Percentiles rank a stretch among this genome's conserved stretches.
Evolutionary conservation across 1,284 basidiomycete species (phyloP).

Genomic region (Neotropicomus parvogracilis): DNA sequence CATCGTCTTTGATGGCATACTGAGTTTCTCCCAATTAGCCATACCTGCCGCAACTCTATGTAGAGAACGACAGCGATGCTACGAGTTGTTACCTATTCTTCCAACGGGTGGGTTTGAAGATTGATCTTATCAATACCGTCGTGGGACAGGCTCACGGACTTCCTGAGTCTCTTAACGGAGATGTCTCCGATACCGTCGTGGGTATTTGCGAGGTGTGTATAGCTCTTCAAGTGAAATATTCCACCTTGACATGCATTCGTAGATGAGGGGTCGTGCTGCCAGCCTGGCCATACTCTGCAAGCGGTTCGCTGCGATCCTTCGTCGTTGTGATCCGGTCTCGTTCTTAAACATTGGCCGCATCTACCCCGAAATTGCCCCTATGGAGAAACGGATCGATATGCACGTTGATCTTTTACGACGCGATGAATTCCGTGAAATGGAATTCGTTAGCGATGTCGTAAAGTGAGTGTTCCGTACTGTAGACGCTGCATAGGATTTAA

Average conservation of each 20-base stretch:
- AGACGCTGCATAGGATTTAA: not conserved
- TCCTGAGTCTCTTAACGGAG: conserved; percentile 76
- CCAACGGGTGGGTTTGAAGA: conserved; percentile 79
- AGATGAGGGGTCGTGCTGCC: conserved; percentile 81
- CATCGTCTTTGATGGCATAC: not conserved
- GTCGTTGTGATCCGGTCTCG: conserved; percentile 73
- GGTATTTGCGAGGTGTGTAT: conserved; percentile 81
- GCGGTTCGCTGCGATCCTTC: conserved; percentile 80
- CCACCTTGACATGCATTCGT: conserved; percentile 1
- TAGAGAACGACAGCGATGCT: conserved; percentile 83
- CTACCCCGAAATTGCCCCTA: conserved; percentile 77
- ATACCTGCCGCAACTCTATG: conserved; percentile 81
- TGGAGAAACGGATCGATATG: conserved; percentile 90
- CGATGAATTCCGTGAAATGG: conserved; percentile 89
- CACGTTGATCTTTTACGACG: conserved; percentile 81
- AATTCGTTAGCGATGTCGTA: conserved; percentile 84
- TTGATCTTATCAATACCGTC: conserved; percentile 78
- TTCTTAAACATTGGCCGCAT: conserved; percentile 85
- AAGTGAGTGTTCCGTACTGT: conserved; percentile 52
- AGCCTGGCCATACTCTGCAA: conserved; percentile 80
- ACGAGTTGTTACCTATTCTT: conserved; percentile 89
- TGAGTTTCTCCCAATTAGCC: conserved; percentile 45
- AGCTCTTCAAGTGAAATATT: not conserved
- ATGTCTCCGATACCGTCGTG: conserved; percentile 78
- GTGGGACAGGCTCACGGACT: conserved; percentile 80